Evolutionary conservation across 2,329 filamentous ascomycete genomes (phyloP).

Genomic region (Ambrosiella xylebori): DNA sequence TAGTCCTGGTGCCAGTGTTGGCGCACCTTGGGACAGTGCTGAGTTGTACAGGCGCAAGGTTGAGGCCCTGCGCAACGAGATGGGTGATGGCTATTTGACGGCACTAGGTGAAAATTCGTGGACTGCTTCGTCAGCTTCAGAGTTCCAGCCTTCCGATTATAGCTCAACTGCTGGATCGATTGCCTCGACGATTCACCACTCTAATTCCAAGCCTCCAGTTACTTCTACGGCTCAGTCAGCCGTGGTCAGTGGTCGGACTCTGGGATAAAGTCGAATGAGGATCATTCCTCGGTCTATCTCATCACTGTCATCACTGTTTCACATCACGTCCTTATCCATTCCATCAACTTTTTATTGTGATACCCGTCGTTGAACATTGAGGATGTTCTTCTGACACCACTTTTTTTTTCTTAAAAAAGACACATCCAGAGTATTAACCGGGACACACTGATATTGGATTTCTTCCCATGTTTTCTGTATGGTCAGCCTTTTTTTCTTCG

Average conservation of each 20-base stretch:
- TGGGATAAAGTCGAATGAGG: slow-evolving; percentile 24
- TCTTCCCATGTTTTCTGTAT: too few species aligned
- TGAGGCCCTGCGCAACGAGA: slow-evolving; percentile 66
- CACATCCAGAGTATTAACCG: slow-evolving; percentile 1
- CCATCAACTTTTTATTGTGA: slow-evolving; percentile 10
- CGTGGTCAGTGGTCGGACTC: slow-evolving; percentile 35
- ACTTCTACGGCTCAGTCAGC: slow-evolving; percentile 25
- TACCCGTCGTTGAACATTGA: slow-evolving; percentile 8
- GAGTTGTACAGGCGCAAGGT: slow-evolving; percentile 79
- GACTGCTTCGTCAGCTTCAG: slow-evolving; percentile 21
- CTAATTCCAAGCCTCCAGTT: not conserved
- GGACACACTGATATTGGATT: too few species aligned
- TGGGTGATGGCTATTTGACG: slow-evolving; percentile 75
- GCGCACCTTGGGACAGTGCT: slow-evolving; percentile 48
- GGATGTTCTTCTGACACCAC: slow-evolving; percentile 7
- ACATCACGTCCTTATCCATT: slow-evolving; percentile 11
- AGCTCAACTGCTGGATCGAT: not conserved
- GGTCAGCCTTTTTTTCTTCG: not conserved
- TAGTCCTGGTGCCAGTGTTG: slow-evolving; percentile 20
- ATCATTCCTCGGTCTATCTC: slow-evolving; percentile 6
- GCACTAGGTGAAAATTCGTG: slow-evolving; percentile 42
- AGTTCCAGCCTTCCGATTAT: not conserved
- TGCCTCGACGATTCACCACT: slow-evolving; percentile 5
- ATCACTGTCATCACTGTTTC: slow-evolving; percentile 16
- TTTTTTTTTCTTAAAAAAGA: slow-evolving; percentile 10